Base-by-base conservation (phyloP, 2,329 filamentous ascomycete species). In the Corniculantispora saksenae region DNA sequence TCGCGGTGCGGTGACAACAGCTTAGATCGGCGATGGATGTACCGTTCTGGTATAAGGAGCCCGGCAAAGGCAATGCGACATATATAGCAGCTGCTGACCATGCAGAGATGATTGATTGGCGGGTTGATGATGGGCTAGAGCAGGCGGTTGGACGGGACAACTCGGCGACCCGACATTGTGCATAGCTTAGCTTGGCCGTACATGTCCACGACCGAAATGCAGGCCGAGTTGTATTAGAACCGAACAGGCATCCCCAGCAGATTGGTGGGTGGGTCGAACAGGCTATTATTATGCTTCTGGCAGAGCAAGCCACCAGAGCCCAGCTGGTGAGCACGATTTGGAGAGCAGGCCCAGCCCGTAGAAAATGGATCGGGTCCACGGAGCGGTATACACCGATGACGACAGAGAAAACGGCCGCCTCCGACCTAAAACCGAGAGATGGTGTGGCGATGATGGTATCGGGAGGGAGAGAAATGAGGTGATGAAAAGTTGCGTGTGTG, bases 361-460 rank as follows among this genome's bases (percentile, higher is more conserved):
- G 47, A 25, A 50, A 13, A 50, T 61, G 45, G 4, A 61, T 51
- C 58, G 58, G 48, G 32, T 54, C 48, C 47, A 61, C 59, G 48
- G 35, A 53, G 59, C 59, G 59, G 48, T 54, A 13, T 23, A 61
- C 7, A 61, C 59, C 59, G 59, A 54, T 54, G 48, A 61, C 59
- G 48, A 47, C 17, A 43, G 47, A 32, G 32, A 3, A 53, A 54
- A 54, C 59, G 59, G 59, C 59, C 59, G 59, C 59, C 48, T 54
- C 59, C 59, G 59, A 61, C 59, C 59, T 61, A 54, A 53, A 53
- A 54, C 47, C 59, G 59, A 61, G 25, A 32, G 25, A 35, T 25
- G 35, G 17, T 32, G 35, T 54, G 59, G 48, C 48, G 23, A 54
- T 21, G 59, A 32, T 45, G 48, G 3, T 29, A n/a, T 54, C 38